phyloP scores from a whole-genome alignment of 257 asterid species.

The Plantago major region DNA sequence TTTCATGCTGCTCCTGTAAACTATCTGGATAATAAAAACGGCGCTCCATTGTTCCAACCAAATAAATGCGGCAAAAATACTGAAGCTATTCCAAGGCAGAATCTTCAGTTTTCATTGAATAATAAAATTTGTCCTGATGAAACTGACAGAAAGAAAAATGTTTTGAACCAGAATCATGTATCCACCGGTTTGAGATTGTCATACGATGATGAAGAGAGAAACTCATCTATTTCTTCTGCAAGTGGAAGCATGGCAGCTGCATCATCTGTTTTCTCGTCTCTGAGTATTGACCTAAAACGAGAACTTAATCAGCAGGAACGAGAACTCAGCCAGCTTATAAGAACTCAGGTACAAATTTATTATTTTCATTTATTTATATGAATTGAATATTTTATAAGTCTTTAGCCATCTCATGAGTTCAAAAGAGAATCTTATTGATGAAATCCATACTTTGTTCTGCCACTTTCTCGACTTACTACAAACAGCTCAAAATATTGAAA shows the following conservation, averaged over 20 bases:
- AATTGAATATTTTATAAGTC: not conserved
- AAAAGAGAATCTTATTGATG: not conserved
- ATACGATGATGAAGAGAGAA: constrained; percentile 76
- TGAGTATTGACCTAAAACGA: constrained; percentile 44
- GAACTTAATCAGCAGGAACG: constrained; percentile 60
- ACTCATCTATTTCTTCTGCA: constrained; percentile 69
- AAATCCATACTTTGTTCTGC: not conserved
- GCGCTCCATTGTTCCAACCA: constrained; percentile 33
- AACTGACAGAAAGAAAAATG: constrained; percentile 35
- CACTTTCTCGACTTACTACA: too few species aligned
- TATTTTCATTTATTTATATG: not conserved
- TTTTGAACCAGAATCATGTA: constrained; percentile 55
- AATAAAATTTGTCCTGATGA: constrained; percentile 42
- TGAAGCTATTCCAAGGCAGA: constrained; percentile 53
- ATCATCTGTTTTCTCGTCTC: constrained; percentile 49
- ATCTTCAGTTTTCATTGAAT: constrained; percentile 48
- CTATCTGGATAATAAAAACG: constrained; percentile 48
- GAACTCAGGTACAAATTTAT: constrained; percentile 54
- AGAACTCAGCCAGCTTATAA: constrained; percentile 58
- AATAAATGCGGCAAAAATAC: constrained; percentile 39
- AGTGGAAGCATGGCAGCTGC: constrained; percentile 51
- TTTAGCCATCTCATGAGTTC: not conserved
- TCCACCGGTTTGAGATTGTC: constrained; percentile 84
- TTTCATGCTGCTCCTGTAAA: constrained; percentile 48
- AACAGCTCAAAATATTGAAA: too few species aligned